Evolutionary conservation across 768 basidiomycete genomes (phyloP), one percentile per base, ranked within the genome.

Genomic region (Albatrellus ellisii): DNA sequence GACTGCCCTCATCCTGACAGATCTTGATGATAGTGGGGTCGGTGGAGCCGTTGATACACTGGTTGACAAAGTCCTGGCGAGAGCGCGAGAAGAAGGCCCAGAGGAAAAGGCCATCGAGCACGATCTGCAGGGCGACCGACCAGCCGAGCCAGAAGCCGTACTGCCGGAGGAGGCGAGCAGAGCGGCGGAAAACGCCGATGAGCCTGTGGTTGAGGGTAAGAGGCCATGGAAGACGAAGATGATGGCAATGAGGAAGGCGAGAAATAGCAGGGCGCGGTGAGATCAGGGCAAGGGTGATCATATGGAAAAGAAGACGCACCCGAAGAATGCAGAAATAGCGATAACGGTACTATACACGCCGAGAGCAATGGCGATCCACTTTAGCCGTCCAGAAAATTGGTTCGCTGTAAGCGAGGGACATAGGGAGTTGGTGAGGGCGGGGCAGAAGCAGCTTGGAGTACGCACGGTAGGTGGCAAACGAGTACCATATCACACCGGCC

Each of bases 161-260:
- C n/a, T 44, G 39, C 11, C 28, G 24, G 15, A 51, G 44, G 14
- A 49, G 26, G 5, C 26, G 8, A 15, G 41, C 44, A 18, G 42
- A 48, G 35, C 50, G 50, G 5, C 8, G 8, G 14, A 51, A n/a
- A 20, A 45, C 36, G 25, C 47, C 50, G 24, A 51, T 20, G 11
- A 49, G 17, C 17, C 50, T 51, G 20, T 26, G 31, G 14, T 8
- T 14, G 26, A 21, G 25, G 9, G 9, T 5, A 17, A 24, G 27
- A 38, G 10, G 20, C 17, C 15, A 17, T 11, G 14, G n/a, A 11
- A 22, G 17, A 10, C 28, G 21, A n/a, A 26, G 4, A 25, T 12
- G 32, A 26, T 28, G 11, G 9, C 18, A 6, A 36, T 36, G 22
- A 18, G 14, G 4, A 21, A 21, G 26, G 18, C 4, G 10, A 36